Percentiles rank a stretch among this genome's conserved stretches.
phyloP scores from a whole-genome alignment of 2,329 filamentous ascomycete species.

The Scedosporium minutisporum region DNA sequence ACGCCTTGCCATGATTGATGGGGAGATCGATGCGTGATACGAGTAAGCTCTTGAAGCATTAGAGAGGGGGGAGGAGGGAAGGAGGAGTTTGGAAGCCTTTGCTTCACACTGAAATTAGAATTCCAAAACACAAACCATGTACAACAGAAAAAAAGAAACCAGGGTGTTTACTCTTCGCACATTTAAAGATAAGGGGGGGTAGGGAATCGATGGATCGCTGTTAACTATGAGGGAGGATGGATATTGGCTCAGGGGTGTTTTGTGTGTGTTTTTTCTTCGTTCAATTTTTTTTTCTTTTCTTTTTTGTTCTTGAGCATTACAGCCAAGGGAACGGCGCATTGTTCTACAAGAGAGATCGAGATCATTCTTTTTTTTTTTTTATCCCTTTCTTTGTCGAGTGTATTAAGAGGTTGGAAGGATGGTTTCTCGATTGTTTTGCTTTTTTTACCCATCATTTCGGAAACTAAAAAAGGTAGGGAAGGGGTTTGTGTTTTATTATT shows the following conservation, averaged over 20 bases:
- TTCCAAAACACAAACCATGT: too few species aligned
- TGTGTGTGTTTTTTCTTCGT: conserved; percentile 10
- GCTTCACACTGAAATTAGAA: not conserved
- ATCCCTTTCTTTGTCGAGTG: not conserved
- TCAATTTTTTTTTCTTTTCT: not conserved
- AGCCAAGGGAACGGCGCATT: not conserved
- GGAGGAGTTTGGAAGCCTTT: not conserved
- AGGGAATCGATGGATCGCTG: too few species aligned
- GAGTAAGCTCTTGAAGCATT: not conserved
- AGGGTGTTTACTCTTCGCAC: too few species aligned
- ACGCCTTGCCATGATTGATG: conserved; percentile 58
- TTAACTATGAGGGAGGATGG: too few species aligned
- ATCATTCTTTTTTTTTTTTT: not conserved
- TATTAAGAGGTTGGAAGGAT: not conserved
- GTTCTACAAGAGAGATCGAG: not conserved
- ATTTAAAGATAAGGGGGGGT: too few species aligned
- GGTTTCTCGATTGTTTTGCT: not conserved
- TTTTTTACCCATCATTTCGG: not conserved
- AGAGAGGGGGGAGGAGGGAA: not conserved
- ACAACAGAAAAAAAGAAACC: too few species aligned
- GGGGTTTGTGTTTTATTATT: not conserved
- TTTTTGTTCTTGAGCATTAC: not conserved
- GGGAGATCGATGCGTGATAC: conserved; percentile 27
- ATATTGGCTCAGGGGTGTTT: not conserved
- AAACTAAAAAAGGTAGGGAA: not conserved